These are phyloP conservation scores for Begonia peltatifolia DNA, from an alignment of 306 rosid genomes.

Conservation along the genomic window DNA sequence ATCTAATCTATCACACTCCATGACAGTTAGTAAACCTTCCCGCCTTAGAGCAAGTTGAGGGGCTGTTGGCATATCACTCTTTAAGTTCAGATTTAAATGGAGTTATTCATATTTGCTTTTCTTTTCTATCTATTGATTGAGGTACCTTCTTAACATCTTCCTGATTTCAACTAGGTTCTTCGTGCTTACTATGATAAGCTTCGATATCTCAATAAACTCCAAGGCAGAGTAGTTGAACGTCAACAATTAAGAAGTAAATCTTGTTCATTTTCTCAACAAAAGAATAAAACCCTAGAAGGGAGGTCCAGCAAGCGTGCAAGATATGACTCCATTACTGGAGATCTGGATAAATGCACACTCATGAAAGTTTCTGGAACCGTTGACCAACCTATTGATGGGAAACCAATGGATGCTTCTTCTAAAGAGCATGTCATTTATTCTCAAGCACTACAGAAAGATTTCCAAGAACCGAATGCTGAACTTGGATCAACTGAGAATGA, in stretches of 20 bases:
- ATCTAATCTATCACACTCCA: too few relatives aligned
- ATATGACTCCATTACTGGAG: constrained; percentile 25
- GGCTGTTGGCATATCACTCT: too few relatives aligned
- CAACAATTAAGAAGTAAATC: constrained; percentile 15
- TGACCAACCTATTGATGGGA: constrained; percentile 19
- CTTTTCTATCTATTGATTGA: background rate
- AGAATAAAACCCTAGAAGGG: constrained; percentile 21
- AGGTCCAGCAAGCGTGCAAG: constrained; percentile 36
- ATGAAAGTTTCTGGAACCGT: constrained; percentile 13
- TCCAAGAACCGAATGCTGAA: constrained; percentile 21
- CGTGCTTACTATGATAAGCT: constrained; percentile 10
- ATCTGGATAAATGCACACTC: constrained; percentile 16
- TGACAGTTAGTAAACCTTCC: too few relatives aligned
- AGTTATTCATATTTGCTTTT: too few relatives aligned
- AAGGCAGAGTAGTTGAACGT: constrained; percentile 22
- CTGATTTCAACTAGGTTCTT: constrained; percentile 38
- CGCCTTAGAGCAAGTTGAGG: too few relatives aligned
- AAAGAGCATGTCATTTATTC: constrained; percentile 19
- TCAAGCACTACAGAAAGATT: constrained; percentile 28
- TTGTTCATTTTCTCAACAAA: constrained; percentile 22
- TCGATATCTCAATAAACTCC: constrained; percentile 21
- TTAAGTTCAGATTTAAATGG: too few relatives aligned
- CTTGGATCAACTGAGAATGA: constrained; percentile 21
- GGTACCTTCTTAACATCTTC: background rate
- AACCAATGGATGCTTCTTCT: constrained; percentile 17